phyloP scores from a whole-genome alignment of 225 moss, liverwort and hornwort genomes.

The Neckera pumila region DNA sequence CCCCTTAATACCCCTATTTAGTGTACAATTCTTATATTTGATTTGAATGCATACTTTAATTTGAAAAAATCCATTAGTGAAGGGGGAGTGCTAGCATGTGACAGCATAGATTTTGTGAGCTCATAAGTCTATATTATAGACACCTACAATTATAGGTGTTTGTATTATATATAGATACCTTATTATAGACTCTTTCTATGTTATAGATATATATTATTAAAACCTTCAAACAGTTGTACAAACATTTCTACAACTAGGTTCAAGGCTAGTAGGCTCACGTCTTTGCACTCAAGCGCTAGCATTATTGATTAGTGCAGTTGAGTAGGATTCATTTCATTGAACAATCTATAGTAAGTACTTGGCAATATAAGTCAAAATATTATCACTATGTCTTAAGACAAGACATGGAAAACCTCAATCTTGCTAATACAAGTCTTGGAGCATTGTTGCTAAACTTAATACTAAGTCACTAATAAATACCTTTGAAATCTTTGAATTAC shows the following conservation, averaged over 20 bases:
- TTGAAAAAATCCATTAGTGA: not conserved
- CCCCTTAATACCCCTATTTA: too few species aligned
- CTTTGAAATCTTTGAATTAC: not conserved
- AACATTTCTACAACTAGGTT: too few species aligned
- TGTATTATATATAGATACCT: too few species aligned
- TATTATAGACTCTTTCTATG: too few species aligned
- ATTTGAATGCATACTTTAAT: not conserved
- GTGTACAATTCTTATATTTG: rapidly evolving
- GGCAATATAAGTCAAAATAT: not conserved
- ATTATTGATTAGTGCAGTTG: not conserved
- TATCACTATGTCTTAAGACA: not conserved
- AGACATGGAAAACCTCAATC: not conserved
- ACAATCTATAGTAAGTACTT: not conserved
- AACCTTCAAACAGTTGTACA: too few species aligned
- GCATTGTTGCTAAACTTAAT: not conserved
- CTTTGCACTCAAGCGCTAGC: too few species aligned
- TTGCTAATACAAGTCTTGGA: not conserved
- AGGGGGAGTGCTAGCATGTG: too few species aligned
- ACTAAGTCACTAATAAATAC: not conserved
- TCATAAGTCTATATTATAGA: too few species aligned
- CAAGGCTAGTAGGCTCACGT: too few species aligned
- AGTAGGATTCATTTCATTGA: not conserved
- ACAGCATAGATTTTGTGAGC: too few species aligned
- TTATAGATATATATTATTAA: too few species aligned
- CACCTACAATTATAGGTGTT: too few species aligned